phyloP scores from a whole-genome alignment of 345 rosid genomes.

The Noccaea bulbosa region DNA sequence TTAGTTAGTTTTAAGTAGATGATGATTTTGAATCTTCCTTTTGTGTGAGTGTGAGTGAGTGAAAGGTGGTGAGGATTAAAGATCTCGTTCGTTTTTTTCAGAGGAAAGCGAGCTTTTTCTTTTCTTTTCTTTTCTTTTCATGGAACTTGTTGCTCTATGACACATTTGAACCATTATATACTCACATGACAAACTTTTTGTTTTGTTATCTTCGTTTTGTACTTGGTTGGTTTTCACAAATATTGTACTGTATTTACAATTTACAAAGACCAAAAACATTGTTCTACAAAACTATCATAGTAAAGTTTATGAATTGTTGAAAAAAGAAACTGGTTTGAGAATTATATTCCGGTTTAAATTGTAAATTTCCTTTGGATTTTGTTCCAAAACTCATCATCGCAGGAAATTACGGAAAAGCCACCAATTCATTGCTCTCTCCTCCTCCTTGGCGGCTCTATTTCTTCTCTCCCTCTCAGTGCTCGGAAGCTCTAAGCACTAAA shows the following conservation, averaged over 20 bases:
- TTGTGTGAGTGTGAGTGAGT: conserved; percentile 8
- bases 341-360: neutral
- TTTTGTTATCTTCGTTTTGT: neutral
- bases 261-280: too few relatives aligned
- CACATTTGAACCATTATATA: conserved; percentile 5
- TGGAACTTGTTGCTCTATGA: conserved; percentile 19
- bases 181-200: neutral
- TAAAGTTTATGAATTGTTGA: too few relatives aligned
- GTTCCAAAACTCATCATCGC: neutral
- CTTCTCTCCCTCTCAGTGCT: conserved; percentile 17
- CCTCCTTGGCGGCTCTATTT: conserved; percentile 39
- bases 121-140: neutral
- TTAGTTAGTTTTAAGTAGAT: conserved; percentile 40
- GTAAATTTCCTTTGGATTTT: conserved; percentile 2
- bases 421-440: conserved; percentile 26
- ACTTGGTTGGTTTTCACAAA: too few relatives aligned
- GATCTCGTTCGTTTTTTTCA: conserved; percentile 24
- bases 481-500: conserved; percentile 35
- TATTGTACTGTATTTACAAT: too few relatives aligned
- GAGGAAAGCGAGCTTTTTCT: conserved; percentile 4
- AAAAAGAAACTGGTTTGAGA: too few relatives aligned
- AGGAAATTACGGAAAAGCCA: conserved; percentile 29
- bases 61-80: conserved; percentile 23
- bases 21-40: conserved; percentile 34
- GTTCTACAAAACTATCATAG: too few relatives aligned